Base-by-base conservation (phyloP, 768 basidiomycete genomes). In the Mycena albidolilacea region DNA sequence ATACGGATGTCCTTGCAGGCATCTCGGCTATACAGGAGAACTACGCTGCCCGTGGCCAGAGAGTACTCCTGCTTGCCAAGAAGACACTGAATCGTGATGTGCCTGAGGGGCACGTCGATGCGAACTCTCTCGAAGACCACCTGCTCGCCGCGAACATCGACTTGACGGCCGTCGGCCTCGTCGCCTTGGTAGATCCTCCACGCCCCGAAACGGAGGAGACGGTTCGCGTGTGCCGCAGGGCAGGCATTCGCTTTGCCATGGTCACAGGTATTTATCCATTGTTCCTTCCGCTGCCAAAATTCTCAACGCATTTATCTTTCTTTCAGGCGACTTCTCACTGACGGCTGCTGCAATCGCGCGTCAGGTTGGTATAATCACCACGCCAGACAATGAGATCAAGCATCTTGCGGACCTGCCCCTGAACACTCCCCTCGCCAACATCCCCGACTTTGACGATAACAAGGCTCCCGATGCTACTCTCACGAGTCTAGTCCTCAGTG, bases 261-360 rank as follows among this genome's bases (percentile, higher is more conserved):
- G 89, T 92, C 67, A 89, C 89, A 11, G 87, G 87, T 82, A 68
- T n/a, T 75, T 67, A 4, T 58, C 46, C 23, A 67, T 59, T 54
- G 12, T 10, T 43, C 15, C 35, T 67, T 64, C 11, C 19, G 7
- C 15, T 7, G 14, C 7, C 11, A 50, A 7, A n/a, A n/a, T 50
- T 21, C n/a, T 50, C 48, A 50, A 43, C 48, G 3, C 35, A 50
- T 38, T 52, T 63, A 23, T 50, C 17, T 30, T 50, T 50, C 17
- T 30, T 50, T 12, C 48, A 85, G 86, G 87, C 64, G 88, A 93
- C 83, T 82, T 92, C 78, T 85, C 89, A 38, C 82, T 87, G 15
- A 93, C 91, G 0, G 91, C 90, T 0, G 83, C 87, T 5, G 90
- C 92, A 0, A 92, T 93, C 71, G 91, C 91, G 12, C 82, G 84